These are phyloP conservation scores for Echeveria elegans DNA, from an alignment of 164 flowering plant genomes.

Conservation along the genomic window DNA sequence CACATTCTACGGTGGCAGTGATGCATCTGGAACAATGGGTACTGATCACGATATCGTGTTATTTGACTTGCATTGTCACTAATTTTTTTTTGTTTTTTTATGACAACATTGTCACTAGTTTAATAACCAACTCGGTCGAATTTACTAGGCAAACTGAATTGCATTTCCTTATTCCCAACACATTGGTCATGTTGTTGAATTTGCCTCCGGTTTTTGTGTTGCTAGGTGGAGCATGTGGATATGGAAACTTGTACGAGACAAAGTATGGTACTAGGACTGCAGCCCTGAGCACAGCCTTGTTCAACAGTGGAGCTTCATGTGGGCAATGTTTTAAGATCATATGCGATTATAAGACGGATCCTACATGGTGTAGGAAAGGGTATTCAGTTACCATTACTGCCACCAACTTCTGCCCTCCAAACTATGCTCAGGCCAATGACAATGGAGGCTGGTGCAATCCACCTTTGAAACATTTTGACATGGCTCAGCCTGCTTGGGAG, in stretches of 20 bases:
- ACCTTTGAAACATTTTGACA: slow-evolving; percentile 76
- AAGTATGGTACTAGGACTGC: slow-evolving; percentile 66
- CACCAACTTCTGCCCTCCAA: slow-evolving; percentile 91
- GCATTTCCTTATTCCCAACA: too few relatives aligned
- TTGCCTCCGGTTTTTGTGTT: not conserved
- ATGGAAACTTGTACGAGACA: slow-evolving; percentile 53
- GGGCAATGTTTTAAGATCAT: slow-evolving; percentile 69
- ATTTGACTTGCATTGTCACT: not conserved
- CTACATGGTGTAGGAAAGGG: slow-evolving; percentile 65
- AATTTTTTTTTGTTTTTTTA: too few relatives aligned
- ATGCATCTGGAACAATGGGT: slow-evolving; percentile 23
- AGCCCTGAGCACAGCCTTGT: slow-evolving; percentile 74
- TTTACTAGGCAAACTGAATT: too few relatives aligned
- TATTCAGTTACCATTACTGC: slow-evolving; percentile 67
- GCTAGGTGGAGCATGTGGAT: slow-evolving; percentile 70
- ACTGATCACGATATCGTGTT: not conserved
- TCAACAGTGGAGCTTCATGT: slow-evolving; percentile 73
- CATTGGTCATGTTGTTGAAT: not conserved
- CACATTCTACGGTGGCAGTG: slow-evolving; percentile 20
- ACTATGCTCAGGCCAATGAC: slow-evolving; percentile 53
- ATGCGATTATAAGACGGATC: slow-evolving; percentile 46
- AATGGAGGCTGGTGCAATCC: slow-evolving; percentile 98
- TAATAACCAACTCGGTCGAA: too few relatives aligned
- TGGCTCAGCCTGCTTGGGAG: slow-evolving; percentile 96
- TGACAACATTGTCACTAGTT: too few relatives aligned